Evolutionary conservation across 352 stramenopile genomes (phyloP).

Genomic region (Pelagophyceae sp.): DNA sequence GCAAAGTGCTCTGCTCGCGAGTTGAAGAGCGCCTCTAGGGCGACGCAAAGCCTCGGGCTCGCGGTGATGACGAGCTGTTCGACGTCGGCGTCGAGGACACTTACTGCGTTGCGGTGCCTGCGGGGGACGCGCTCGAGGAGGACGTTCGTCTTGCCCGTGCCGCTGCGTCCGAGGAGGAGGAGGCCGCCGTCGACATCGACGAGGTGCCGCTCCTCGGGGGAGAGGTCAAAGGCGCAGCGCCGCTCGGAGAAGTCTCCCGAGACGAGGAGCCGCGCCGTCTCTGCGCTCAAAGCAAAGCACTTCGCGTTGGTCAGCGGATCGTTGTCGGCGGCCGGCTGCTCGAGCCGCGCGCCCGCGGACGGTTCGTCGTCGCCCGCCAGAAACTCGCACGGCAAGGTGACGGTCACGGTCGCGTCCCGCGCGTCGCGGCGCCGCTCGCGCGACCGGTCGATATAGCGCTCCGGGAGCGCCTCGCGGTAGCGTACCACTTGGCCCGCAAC

Average conservation of each 20-base stretch:
- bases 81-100: not conserved
- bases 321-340: not conserved
- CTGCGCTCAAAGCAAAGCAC: not conserved
- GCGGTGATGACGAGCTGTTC: not conserved
- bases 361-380: not conserved
- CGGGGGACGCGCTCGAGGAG: not conserved
- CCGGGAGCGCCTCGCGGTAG: not conserved
- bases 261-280: not conserved
- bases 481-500: not conserved
- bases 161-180: not conserved
- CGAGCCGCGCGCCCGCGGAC: not conserved
- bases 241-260: not conserved
- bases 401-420: not conserved
- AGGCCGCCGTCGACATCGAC: not conserved
- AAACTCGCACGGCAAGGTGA: not conserved
- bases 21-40: not conserved
- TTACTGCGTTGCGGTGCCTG: not conserved
- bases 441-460: too few relatives aligned
- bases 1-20: too few relatives aligned
- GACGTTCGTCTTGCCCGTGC: conserved; percentile 15
- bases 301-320: not conserved
- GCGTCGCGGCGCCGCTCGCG: too few relatives aligned
- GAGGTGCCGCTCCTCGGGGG: not conserved
- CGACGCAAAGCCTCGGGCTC: not conserved
- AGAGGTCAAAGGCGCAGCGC: not conserved